Evolutionary conservation across 2,329 filamentous ascomycete genomes (phyloP).

Genomic region (Fusarium tanahbumbuense): DNA sequence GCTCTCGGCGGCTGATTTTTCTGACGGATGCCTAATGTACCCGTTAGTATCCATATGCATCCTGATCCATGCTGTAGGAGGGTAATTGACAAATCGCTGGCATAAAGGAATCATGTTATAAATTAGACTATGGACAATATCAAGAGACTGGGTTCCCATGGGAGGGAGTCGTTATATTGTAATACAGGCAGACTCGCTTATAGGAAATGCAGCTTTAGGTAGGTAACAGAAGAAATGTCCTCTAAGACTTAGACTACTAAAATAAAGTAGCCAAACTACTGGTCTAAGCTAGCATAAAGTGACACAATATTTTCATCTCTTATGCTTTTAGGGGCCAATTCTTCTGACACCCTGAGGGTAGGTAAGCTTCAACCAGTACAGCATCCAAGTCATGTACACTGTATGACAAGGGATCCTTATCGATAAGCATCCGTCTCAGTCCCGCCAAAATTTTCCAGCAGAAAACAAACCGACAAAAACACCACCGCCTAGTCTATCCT

Average conservation of each 20-base stretch:
- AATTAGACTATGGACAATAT: background rate
- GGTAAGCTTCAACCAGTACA: background rate
- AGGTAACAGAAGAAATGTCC: no score
- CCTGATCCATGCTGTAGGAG: background rate
- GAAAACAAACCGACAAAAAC: conserved; percentile 36
- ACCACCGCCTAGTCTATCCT: conserved; percentile 20
- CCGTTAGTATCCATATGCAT: no score
- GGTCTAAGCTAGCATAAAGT: no score
- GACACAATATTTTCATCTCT: no score
- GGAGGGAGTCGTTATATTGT: background rate
- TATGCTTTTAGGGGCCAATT: no score
- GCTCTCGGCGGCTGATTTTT: no score
- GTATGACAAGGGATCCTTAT: conserved; percentile 45
- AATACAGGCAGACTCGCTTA: background rate
- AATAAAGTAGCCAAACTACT: no score
- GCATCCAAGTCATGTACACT: conserved; percentile 9
- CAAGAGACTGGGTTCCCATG: background rate
- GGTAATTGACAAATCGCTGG: background rate
- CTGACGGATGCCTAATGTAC: no score
- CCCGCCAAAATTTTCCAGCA: conserved; percentile 49
- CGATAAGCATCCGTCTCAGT: conserved; percentile 47
- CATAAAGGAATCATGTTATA: no score
- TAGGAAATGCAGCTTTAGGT: background rate
- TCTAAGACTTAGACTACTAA: no score
- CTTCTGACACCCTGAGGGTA: no score